phyloP scores from a whole-genome alignment of 805 yeast species.

The Candida succiphila region DNA sequence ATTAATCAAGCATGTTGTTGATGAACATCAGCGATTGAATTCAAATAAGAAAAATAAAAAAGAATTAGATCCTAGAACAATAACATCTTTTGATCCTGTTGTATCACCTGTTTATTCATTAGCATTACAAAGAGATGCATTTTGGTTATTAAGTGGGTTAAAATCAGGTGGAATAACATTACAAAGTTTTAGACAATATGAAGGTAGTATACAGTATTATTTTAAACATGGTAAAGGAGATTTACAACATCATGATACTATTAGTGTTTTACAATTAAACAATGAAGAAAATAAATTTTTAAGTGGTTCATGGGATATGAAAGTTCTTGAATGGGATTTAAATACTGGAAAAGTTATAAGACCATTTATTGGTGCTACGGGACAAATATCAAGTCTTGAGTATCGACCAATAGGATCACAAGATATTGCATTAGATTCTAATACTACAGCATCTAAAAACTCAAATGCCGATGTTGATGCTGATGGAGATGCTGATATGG shows the following conservation, averaged over 20 bases:
- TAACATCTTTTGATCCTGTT: constrained; percentile 42
- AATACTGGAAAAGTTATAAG: constrained; percentile 50
- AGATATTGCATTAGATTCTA: constrained; percentile 28
- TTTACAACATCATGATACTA: constrained; percentile 59
- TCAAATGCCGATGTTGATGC: constrained; percentile 10
- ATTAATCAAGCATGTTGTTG: constrained; percentile 12
- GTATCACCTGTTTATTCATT: constrained; percentile 82
- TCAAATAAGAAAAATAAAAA: constrained; percentile 6
- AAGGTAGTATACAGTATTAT: constrained; percentile 74
- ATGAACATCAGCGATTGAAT: constrained; percentile 9
- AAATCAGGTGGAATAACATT: constrained; percentile 78
- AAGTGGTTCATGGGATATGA: constrained; percentile 89
- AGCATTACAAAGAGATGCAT: constrained; percentile 73
- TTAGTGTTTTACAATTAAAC: constrained; percentile 61
- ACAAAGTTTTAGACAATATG: constrained; percentile 74
- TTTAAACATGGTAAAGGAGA: constrained; percentile 26
- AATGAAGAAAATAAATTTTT: constrained; percentile 51
- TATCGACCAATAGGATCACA: constrained; percentile 53
- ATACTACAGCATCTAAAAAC: too few relatives aligned
- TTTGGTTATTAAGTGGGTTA: constrained; percentile 80
- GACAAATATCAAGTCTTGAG: constrained; percentile 72
- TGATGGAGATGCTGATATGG: constrained; percentile 25
- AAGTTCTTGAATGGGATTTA: constrained; percentile 76
- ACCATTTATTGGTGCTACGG: constrained; percentile 47
- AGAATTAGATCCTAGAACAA: constrained; percentile 13